phyloP scores from a whole-genome alignment of 2,329 filamentous ascomycete species.

The Neofusicoccum ribis region DNA sequence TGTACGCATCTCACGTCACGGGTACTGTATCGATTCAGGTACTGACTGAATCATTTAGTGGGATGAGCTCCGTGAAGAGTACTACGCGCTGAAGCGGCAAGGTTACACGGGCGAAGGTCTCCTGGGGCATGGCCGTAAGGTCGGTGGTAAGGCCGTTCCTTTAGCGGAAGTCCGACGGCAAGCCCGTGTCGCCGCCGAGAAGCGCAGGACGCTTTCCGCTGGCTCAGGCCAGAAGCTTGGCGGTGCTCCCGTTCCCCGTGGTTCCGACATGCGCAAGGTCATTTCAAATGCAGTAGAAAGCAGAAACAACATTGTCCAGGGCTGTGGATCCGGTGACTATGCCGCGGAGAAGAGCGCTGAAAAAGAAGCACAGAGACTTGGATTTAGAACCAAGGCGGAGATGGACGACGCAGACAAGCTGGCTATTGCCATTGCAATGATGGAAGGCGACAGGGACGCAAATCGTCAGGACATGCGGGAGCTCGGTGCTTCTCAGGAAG shows the following conservation, averaged over 20 bases:
- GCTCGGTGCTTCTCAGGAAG: conserved; percentile 41
- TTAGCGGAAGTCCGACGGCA: conserved; percentile 72
- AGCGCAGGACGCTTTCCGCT: conserved; percentile 58
- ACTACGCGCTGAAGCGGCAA: conserved; percentile 71
- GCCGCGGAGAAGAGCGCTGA: conserved; percentile 66
- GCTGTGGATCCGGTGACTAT: conserved; percentile 73
- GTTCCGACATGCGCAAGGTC: conserved; percentile 68
- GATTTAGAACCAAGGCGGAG: conserved; percentile 80
- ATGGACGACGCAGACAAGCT: conserved; percentile 86
- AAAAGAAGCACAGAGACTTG: conserved; percentile 63
- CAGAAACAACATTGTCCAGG: conserved; percentile 65
- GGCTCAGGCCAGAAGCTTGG: conserved; percentile 74
- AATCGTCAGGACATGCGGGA: conserved; percentile 50
- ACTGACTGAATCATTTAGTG: conserved; percentile 47
- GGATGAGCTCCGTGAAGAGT: conserved; percentile 86
- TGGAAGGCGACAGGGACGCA: conserved; percentile 81
- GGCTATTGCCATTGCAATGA: conserved; percentile 81
- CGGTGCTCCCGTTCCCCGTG: conserved; percentile 57
- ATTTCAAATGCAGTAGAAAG: conserved; percentile 70
- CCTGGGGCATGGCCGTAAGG: conserved; percentile 68
- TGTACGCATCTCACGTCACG: background rate
- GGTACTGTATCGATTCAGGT: background rate
- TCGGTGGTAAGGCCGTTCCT: conserved; percentile 68
- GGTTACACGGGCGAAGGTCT: conserved; percentile 93
- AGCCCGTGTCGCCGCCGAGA: conserved; percentile 73